Base-by-base conservation (phyloP, 148 eudicot genomes). In the Dianthus caryophyllus region DNA sequence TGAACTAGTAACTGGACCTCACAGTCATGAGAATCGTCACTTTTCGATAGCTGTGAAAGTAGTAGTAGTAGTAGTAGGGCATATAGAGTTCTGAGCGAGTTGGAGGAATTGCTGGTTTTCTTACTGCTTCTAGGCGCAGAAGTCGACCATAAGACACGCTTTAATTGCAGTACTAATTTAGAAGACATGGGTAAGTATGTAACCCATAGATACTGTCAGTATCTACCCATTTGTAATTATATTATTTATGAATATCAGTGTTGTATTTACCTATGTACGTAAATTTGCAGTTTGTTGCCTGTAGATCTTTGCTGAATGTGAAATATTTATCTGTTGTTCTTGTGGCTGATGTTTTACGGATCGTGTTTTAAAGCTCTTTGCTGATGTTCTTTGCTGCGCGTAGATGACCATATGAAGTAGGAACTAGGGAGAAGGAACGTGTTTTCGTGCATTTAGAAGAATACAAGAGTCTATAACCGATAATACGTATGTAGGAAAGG, bases 141-240 rank as follows among this genome's bases (percentile, higher is more conserved):
- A 27, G 43, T 25, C 61, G 64, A 61, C 52, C 69, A 46, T 14
- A 39, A 69, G 70, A 70, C 66, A 21, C 21, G 49, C 56, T 67
- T 44, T 51, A 38, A 53, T 21, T 65, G 65, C 69, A 67, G 72
- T 54, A 68, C 77, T 74, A 71, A 75, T 70, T 63, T 65, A 66
- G 71, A 59, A 48, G 48, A 65, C 75, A 70, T 64, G 78, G 78
- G 74, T 68, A 69, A n/a, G 71, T 58, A 51, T 69, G 57, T 47
- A 57, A 15, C 60, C 56, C 70, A 56, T 74, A 68, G 39, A 69
- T 65, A 70, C 70, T 70, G 61, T 70, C 39, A 65, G 58, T 73
- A 50, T 67, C 24, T 73, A 73, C 57, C 55, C 21, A 67, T 73
- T 47, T 73, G 30, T 58, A 66, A 57, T 26, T 46, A 46, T 59